Evolutionary conservation across 2,329 filamentous ascomycete species (phyloP).

Genomic region (Myotisia sp.): DNA sequence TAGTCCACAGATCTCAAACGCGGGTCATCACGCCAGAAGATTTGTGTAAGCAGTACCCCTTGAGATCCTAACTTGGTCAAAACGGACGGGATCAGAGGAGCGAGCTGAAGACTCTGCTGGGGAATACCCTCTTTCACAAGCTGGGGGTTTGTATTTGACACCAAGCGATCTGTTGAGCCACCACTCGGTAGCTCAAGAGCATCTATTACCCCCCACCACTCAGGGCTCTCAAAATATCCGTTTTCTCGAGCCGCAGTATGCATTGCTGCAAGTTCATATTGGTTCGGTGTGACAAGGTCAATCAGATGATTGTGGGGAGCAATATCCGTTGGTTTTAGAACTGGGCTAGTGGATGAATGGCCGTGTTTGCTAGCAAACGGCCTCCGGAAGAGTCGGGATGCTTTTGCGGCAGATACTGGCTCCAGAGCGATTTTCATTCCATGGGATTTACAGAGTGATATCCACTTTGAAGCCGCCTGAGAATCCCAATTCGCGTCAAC

Average conservation of each 20-base stretch:
- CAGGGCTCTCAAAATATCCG: slow-evolving; percentile 52
- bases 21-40: slow-evolving; percentile 54
- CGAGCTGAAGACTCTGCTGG: slow-evolving; percentile 66
- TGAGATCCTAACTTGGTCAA: slow-evolving; percentile 66
- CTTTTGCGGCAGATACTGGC: slow-evolving; percentile 74
- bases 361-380: too few relatives aligned
- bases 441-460: slow-evolving; percentile 44
- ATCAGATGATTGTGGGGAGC: slow-evolving; percentile 49
- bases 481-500: slow-evolving; percentile 78
- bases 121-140: slow-evolving; percentile 71
- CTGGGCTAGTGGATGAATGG: slow-evolving; percentile 13
- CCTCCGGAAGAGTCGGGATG: slow-evolving; percentile 48
- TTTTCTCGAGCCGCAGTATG: slow-evolving; percentile 52
- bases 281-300: slow-evolving; percentile 69
- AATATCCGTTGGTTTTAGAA: slow-evolving; percentile 25
- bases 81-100: slow-evolving; percentile 76
- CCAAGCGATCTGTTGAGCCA: slow-evolving; percentile 56
- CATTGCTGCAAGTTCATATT: slow-evolving; percentile 67
- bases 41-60: slow-evolving; percentile 60
- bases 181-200: slow-evolving; percentile 57
- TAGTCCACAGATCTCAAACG: slow-evolving; percentile 49
- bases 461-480: slow-evolving; percentile 51
- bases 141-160: slow-evolving; percentile 48
- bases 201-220: slow-evolving; percentile 73
- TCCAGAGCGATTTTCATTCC: slow-evolving; percentile 60